Evolutionary conservation across 768 basidiomycete species (phyloP).

Genomic region (Mrakia blollopis): DNA sequence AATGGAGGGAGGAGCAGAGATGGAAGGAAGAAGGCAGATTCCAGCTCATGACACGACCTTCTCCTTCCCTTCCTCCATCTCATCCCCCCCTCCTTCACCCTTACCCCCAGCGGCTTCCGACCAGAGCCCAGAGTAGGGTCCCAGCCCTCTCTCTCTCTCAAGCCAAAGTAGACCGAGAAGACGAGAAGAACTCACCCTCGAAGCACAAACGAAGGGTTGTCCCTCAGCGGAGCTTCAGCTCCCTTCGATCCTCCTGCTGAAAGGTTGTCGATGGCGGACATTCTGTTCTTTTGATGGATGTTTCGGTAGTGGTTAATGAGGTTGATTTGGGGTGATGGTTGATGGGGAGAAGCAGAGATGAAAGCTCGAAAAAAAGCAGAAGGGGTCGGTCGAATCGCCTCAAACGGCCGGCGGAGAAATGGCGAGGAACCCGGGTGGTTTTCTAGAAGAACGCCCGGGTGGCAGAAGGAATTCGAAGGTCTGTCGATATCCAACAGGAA

Average conservation of each 20-base stretch:
- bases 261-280: conserved; percentile 46
- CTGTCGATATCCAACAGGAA: too few relatives aligned
- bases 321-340: not conserved
- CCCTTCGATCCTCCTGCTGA: not conserved
- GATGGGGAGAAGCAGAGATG: not conserved
- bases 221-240: not conserved
- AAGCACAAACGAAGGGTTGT: conserved; percentile 58
- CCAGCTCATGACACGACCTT: too few relatives aligned
- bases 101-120: too few relatives aligned
- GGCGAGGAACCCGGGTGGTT: too few relatives aligned
- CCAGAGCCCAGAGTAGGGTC: too few relatives aligned
- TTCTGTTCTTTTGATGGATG: conserved; percentile 40
- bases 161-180: not conserved
- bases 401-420: too few relatives aligned
- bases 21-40: not conserved
- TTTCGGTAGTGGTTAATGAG: not conserved
- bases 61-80: too few relatives aligned
- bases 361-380: too few relatives aligned
- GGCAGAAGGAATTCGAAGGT: too few relatives aligned
- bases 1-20: not conserved
- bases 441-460: too few relatives aligned
- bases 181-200: conserved; percentile 44
- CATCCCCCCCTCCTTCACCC: not conserved
- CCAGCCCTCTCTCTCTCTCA: too few relatives aligned
- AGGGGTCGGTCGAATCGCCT: too few relatives aligned